Base-by-base conservation (phyloP, 2,329 filamentous ascomycete species). In the Beauveria scarabaeidicola region DNA sequence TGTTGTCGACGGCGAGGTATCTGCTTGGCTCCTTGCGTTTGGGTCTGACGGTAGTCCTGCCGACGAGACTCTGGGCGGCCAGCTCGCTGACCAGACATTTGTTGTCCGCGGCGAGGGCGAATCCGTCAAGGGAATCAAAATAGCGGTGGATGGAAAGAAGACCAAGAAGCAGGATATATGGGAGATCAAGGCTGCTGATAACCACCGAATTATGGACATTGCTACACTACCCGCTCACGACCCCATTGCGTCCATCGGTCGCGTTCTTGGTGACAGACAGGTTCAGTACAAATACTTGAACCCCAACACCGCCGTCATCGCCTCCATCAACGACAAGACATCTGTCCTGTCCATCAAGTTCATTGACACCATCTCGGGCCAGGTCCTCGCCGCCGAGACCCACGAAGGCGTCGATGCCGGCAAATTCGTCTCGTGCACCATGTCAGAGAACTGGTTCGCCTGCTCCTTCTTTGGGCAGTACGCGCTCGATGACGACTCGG, bases 201-300 rank as follows among this genome's bases (percentile, higher is more conserved):
- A 84, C 11, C 83, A 95, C 70, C 84, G 78, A 61, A 84, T 97
- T 58, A 77, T 87, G 7, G 77, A 81, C 48, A 79, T 94, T 43
- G 86, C 86, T 2, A 80, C 86, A 19, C 82, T 87, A 52, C 86
- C 90, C 10, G 69, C 81, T 2, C 88, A 93, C 64, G 92, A 99
- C 66, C 91, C 91, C 0, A 86, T 97, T 52, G 93, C 94, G 3
- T 97, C 94, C 0, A 96, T 99, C 66, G 94, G 94, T 10, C 91
- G 90, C 61, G 94, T 97, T 1, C 82, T 99, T 23, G 92, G 91
- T 27, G 89, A 99, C 68, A 85, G 94, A 47, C 87, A 86, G n/a
- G 94, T 99, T 52, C 83, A 93, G 63, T 99, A 99, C 83, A 99
- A 99, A 75, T 97, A 97, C 70, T 77, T 99, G 44, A 96, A 95